A percentile compares a stretch with the other conserved stretches of the same genome.
Evolutionary conservation across 495 filamentous ascomycete species (phyloP).

Genomic region (Talaromyces wortmannii): DNA sequence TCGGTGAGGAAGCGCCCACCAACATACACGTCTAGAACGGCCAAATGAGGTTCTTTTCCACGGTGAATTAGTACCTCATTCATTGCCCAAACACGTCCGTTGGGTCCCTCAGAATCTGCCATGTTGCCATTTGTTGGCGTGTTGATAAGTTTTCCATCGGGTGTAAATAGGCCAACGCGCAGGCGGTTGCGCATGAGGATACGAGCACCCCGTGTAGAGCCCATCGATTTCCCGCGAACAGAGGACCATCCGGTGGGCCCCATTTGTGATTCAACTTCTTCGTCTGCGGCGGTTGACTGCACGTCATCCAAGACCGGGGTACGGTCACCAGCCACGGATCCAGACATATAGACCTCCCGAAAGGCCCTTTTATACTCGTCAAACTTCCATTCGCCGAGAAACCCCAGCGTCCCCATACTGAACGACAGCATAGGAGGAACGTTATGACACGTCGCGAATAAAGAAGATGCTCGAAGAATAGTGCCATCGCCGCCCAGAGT

Average conservation of each 20-base stretch:
- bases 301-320: slow-evolving; percentile 23
- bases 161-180: slow-evolving; percentile 70
- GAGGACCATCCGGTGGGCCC: slow-evolving; percentile 59
- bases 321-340: slow-evolving; percentile 52
- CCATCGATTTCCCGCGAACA: slow-evolving; percentile 75
- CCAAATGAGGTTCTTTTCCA: slow-evolving; percentile 80
- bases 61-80: slow-evolving; percentile 95
- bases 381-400: slow-evolving; percentile 96
- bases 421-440: slow-evolving; percentile 94
- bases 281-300: slow-evolving; percentile 10
- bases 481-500: slow-evolving; percentile 96
- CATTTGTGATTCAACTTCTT: slow-evolving; percentile 12
- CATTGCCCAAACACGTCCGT: slow-evolving; percentile 67
- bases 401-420: slow-evolving; percentile 93
- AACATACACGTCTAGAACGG: slow-evolving; percentile 81
- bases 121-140: slow-evolving; percentile 5
- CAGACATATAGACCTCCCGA: slow-evolving; percentile 89
- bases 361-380: slow-evolving; percentile 83
- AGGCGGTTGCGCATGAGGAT: slow-evolving; percentile 82
- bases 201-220: slow-evolving; percentile 61
- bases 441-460: slow-evolving; percentile 74
- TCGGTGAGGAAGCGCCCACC: slow-evolving; percentile 83
- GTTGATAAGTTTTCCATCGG: slow-evolving; percentile 44
- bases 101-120: slow-evolving; percentile 1
- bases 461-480: slow-evolving; percentile 81